Evolutionary conservation across 2,329 filamentous ascomycete species (phyloP).

Genomic region (Stylonectria norvegica): DNA sequence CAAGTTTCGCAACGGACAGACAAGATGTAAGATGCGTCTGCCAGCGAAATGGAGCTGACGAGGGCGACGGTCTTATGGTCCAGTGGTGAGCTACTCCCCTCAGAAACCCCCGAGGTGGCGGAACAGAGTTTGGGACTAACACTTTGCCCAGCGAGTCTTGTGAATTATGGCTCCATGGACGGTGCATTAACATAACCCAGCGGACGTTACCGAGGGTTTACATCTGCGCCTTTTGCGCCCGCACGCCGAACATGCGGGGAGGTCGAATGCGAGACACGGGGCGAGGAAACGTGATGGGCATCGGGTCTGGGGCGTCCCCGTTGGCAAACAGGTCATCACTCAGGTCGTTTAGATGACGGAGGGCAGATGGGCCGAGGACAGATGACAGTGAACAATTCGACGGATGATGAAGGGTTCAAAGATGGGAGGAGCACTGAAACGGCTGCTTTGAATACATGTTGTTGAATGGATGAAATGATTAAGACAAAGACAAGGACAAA

Average conservation of each 20-base stretch:
- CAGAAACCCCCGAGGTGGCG: background rate
- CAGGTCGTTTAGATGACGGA: constrained; percentile 39
- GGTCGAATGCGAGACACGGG: constrained; percentile 46
- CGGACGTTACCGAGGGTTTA: constrained; percentile 58
- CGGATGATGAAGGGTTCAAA: constrained; percentile 18
- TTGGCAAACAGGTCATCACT: constrained; percentile 43
- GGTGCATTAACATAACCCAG: constrained; percentile 57
- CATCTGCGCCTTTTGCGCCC: constrained; percentile 61
- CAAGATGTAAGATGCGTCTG: constrained; percentile 57
- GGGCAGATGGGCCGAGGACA: no score
- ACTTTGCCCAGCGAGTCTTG: constrained; percentile 54
- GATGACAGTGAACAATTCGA: no score
- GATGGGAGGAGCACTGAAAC: constrained; percentile 15
- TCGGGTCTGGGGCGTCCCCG: constrained; percentile 34
- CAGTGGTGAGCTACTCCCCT: constrained; percentile 52
- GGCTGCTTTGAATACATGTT: constrained; percentile 16
- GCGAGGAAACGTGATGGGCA: constrained; percentile 26
- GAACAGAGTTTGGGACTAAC: constrained; percentile 17
- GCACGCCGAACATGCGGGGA: constrained; percentile 53
- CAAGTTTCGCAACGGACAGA: constrained; percentile 40
- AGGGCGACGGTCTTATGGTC: constrained; percentile 55
- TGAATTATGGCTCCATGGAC: constrained; percentile 63
- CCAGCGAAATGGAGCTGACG: constrained; percentile 41
- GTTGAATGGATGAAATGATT: constrained; percentile 3
- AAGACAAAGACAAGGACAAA: constrained; percentile 10